Percentiles rank a stretch among this genome's conserved stretches.
These are phyloP conservation scores for Syzygium syzygioides DNA, from an alignment of 441 rosid genomes.

Conservation along the genomic window DNA sequence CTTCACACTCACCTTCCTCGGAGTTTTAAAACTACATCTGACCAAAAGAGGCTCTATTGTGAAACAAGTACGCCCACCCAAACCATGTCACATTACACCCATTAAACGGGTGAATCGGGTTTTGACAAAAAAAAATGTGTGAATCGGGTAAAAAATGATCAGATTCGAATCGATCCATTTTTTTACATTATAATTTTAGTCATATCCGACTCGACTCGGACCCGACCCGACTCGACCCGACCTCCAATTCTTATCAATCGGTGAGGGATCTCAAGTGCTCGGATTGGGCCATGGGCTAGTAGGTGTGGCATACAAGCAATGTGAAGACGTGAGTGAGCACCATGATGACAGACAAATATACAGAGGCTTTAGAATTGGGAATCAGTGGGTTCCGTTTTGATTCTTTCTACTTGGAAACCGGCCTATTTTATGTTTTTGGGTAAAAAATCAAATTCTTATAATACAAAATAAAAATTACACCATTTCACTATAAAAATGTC, in stretches of 20 bases:
- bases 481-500: neutral
- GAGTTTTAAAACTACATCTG: neutral
- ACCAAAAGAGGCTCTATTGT: neutral
- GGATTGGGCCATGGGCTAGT: neutral
- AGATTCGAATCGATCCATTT: neutral
- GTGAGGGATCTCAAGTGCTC: neutral
- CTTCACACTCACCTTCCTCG: neutral
- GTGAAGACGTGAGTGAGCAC: neutral
- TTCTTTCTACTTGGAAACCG: neutral
- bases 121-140: too few relatives aligned
- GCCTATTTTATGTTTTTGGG: neutral
- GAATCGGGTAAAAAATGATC: neutral
- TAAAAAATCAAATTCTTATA: neutral
- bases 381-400: neutral
- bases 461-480: neutral
- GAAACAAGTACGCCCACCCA: neutral
- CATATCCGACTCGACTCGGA: too few relatives aligned
- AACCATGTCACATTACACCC: neutral
- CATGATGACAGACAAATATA: fast-evolving
- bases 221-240: neutral
- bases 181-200: neutral
- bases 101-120: neutral
- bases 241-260: neutral
- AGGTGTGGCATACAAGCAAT: neutral
- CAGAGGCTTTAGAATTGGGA: neutral